A percentile compares a stretch with the other conserved stretches of the same genome.
Evolutionary conservation across 1,284 basidiomycete species (phyloP).

Genomic region (Apiotrichum sp.): DNA sequence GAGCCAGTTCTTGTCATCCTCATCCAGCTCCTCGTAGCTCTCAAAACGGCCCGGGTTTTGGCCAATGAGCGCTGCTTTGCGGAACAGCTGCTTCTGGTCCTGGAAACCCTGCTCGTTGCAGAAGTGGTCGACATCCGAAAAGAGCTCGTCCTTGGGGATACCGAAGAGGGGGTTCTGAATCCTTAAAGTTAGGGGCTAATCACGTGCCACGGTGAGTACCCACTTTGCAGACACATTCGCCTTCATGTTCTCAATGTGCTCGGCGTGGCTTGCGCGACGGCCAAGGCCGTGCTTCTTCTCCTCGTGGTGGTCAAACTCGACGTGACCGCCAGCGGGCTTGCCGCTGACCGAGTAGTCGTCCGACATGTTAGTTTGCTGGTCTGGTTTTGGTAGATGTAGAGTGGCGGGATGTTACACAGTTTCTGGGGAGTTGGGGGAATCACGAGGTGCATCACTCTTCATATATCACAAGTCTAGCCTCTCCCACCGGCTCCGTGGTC

Average conservation of each 20-base stretch:
- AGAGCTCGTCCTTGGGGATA: slow-evolving; percentile 45
- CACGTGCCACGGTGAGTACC: slow-evolving; percentile 4
- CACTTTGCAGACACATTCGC: slow-evolving; percentile 26
- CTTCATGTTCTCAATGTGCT: slow-evolving; percentile 11
- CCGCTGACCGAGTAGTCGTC: too few relatives aligned
- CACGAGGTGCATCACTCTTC: too few relatives aligned
- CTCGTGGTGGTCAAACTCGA: background rate
- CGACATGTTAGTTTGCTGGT: too few relatives aligned
- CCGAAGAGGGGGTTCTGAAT: slow-evolving; percentile 34
- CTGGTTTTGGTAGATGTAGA: too few relatives aligned
- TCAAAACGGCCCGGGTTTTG: slow-evolving; percentile 57
- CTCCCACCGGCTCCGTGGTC: too few relatives aligned
- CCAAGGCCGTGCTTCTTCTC: background rate
- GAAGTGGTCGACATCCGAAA: slow-evolving; percentile 56
- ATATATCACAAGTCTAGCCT: too few relatives aligned
- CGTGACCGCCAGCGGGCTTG: too few relatives aligned
- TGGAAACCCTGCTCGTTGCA: slow-evolving; percentile 49
- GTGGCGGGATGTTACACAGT: too few relatives aligned
- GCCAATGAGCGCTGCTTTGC: slow-evolving; percentile 60
- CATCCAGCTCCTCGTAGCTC: slow-evolving; percentile 53
- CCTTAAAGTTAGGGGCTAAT: slow-evolving; percentile 6
- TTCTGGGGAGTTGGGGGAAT: too few relatives aligned
- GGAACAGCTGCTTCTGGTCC: slow-evolving; percentile 50
- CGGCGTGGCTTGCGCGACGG: background rate
- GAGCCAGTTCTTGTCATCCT: slow-evolving; percentile 55